Evolutionary conservation across 2,329 filamentous ascomycete species (phyloP), one percentile per base, ranked within the genome.

Genomic region (Cladosporium sp.): DNA sequence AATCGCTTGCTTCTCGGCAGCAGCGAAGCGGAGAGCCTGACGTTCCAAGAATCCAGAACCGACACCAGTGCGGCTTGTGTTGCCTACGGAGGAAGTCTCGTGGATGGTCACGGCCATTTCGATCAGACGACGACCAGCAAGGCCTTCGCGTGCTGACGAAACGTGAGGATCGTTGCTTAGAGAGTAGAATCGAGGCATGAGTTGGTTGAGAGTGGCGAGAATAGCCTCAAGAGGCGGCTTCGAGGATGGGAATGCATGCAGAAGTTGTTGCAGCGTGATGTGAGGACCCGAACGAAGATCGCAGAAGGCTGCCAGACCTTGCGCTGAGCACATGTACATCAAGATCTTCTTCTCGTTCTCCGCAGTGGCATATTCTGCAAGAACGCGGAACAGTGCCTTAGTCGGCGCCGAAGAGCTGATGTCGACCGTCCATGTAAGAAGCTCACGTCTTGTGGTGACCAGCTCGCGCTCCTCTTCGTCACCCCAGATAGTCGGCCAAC

Each of bases 161-260:
- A 96, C 88, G 70, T 95, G 92, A 0, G 95, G 95, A 74, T 99
- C 95, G 77, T 97, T 97, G 64, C 93, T 97, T 15, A 99, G 88
- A 4, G 94, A 98, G 82, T 99, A 99, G 83, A 99, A 99, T 67
- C 95, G 91, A 2, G 95, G 95, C 94, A 98, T 98, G 61, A 98
- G 85, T 59, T 92, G 91, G 73, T 91, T 91, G 63, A 97, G 86
- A 52, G 90, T 86, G 2, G 91, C 91, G 41, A 97, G 85, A 12
- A 99, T 84, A 67, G 88, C 84, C 64, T 95, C 91, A 72, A 99
- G 84, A 4, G 94, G 93, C 63, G 95, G 95, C 76, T 92, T 92
- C 7, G 92, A 88, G 49, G 92, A 97, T 2, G 95, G 93, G 83
- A 99, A 99, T 1, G 95, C 95, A 74, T 90, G 85, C 34, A 99